Evolutionary conservation across 257 asterid species (phyloP).

Genomic region (Penstemon newberryi): DNA sequence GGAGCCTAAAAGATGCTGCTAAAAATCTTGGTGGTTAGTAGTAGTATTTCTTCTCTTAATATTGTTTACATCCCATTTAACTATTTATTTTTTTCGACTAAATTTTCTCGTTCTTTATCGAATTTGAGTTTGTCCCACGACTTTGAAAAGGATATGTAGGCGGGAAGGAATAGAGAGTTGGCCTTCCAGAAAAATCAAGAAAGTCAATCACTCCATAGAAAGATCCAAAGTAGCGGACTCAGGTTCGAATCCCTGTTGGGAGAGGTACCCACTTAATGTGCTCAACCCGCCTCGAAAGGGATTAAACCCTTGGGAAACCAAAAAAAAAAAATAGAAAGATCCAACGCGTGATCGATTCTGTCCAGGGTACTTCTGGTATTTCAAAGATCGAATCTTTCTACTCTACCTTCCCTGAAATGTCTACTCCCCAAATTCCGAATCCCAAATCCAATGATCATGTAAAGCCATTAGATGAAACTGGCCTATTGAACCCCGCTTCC

Average conservation of each 20-base stretch:
- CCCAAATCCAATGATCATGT: slow-evolving; percentile 32
- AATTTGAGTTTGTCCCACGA: slow-evolving; percentile 83
- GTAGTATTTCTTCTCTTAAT: not conserved
- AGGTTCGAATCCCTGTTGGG: no score
- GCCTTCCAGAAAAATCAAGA: slow-evolving; percentile 96
- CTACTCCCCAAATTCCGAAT: slow-evolving; percentile 43
- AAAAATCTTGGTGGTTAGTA: slow-evolving; percentile 84
- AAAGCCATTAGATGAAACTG: slow-evolving; percentile 35
- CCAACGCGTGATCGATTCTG: slow-evolving; percentile 90
- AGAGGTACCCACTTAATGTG: no score
- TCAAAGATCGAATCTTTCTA: slow-evolving; percentile 75
- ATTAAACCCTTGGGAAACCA: no score
- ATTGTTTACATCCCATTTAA: no score
- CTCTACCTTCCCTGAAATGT: slow-evolving; percentile 67
- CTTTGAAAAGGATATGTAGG: slow-evolving; percentile 97
- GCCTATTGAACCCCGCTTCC: slow-evolving; percentile 29
- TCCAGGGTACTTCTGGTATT: slow-evolving; percentile 77
- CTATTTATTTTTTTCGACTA: no score
- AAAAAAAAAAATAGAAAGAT: slow-evolving; percentile 36
- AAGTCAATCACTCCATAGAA: slow-evolving; percentile 83
- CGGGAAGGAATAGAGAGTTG: slow-evolving; percentile 88
- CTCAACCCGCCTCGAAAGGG: no score
- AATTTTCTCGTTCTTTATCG: no score
- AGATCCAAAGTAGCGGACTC: no score
- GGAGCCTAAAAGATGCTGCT: slow-evolving; percentile 96